Base-by-base conservation (phyloP, 2,329 filamentous ascomycete species). In the Diaporthe capsici region DNA sequence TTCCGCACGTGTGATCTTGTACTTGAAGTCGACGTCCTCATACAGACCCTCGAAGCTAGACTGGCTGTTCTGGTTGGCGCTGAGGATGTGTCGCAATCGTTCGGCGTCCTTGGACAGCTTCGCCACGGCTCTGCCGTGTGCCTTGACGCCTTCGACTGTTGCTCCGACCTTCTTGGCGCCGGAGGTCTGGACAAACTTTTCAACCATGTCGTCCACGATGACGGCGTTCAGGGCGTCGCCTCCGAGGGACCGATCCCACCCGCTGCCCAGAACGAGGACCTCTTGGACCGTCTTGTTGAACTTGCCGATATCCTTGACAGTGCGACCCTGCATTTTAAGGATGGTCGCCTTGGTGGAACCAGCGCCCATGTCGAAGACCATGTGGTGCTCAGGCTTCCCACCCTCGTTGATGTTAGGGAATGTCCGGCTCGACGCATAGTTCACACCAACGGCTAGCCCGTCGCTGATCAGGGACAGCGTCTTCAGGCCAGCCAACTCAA, bases 271-370 rank as follows among this genome's bases (percentile, higher is more conserved):
- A 51, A 98, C 94, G 77, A 95, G 92, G n/a, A 98, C 93, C 83
- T 99, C 97, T 83, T 98, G 97, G 44, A 99, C 87, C 1, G 95
- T 98, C 90, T 98, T 98, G 89, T 98, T 98, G 87, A 91, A 96
- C 84, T 94, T 95, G 79, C 95, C 96, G 73, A 96, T 86, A 80
- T 98, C 96, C 88, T 98, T 99, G 77, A 98, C 93, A 2, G 90
- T 92, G 80, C 93, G 93, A 82, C 94, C 94, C 84, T 98, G 96
- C 86, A 99, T 98, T 81, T 93, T 94, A 82, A 99, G 86, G 71
- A 99, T 88, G 9, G 95, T 97, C 6, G 96, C 96, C 80, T 95
- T 98, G 44, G 96, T 94, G 61, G 95, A 98, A 6, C 97, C 97
- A 79, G 97, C 96, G 79, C 97, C 97, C 96, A 99, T 98, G 83